Evolutionary conservation across 352 stramenopile species (phyloP).

Genomic region (Aphanomyces euteiches): DNA sequence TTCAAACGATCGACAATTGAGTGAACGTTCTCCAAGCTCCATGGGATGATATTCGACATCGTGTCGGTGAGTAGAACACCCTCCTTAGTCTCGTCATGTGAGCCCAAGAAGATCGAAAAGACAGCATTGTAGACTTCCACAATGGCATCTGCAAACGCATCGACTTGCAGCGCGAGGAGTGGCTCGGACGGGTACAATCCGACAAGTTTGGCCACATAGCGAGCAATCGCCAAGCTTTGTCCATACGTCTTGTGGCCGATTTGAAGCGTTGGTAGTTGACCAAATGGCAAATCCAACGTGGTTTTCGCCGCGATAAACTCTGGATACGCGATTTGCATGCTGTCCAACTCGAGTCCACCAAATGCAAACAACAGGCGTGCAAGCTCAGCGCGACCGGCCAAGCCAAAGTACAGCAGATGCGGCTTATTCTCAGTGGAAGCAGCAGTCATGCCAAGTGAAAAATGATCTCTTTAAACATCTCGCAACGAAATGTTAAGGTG

Average conservation of each 20-base stretch:
- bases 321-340: slow-evolving; percentile 46
- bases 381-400: slow-evolving; percentile 51
- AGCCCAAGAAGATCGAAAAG: slow-evolving; percentile 34
- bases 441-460: neutral
- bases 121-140: neutral
- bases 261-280: slow-evolving; percentile 50
- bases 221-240: slow-evolving; percentile 57
- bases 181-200: slow-evolving; percentile 57
- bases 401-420: slow-evolving; percentile 48
- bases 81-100: slow-evolving; percentile 39
- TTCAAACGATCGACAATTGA: slow-evolving; percentile 33
- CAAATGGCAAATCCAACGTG: slow-evolving; percentile 40
- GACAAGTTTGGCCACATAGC: slow-evolving; percentile 50
- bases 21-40: slow-evolving; percentile 36
- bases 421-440: neutral
- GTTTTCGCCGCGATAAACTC: slow-evolving; percentile 56
- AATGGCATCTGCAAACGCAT: slow-evolving; percentile 34
- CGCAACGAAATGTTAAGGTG: too few relatives aligned
- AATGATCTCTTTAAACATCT: too few relatives aligned
- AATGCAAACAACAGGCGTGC: slow-evolving; percentile 51
- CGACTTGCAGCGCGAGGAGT: slow-evolving; percentile 47
- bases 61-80: slow-evolving; percentile 32
- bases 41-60: slow-evolving; percentile 35
- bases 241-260: slow-evolving; percentile 49
- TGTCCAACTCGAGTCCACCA: slow-evolving; percentile 56